These are phyloP conservation scores for Dimargaris verticillata DNA, from an alignment of 192 early-diverging fungal species.

Conservation along the genomic window DNA sequence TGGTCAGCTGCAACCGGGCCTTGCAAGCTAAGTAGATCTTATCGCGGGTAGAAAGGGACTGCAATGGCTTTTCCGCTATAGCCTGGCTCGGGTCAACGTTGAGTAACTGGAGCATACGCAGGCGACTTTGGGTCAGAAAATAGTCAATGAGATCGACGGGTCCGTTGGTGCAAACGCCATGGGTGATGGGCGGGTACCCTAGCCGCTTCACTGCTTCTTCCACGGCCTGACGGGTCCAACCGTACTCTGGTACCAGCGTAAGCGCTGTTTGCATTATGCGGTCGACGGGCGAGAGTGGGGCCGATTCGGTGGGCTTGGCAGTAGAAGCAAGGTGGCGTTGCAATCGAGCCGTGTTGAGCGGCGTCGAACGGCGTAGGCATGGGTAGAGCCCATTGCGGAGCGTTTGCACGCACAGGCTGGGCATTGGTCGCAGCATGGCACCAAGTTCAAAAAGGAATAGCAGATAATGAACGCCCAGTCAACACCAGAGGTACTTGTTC, in stretches of 20 bases:
- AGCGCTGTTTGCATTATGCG: slow-evolving; percentile 46
- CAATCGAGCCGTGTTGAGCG: no score
- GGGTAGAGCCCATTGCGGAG: no score
- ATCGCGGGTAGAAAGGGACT: slow-evolving; percentile 18
- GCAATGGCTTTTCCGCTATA: slow-evolving; percentile 14
- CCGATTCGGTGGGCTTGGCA: no score
- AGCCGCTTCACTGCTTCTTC: slow-evolving; percentile 40
- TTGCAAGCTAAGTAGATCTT: slow-evolving; percentile 43
- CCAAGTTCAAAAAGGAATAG: no score
- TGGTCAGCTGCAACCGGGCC: slow-evolving; percentile 48
- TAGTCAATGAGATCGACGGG: slow-evolving; percentile 52
- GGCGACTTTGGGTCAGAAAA: slow-evolving; percentile 50
- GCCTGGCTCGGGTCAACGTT: slow-evolving; percentile 31
- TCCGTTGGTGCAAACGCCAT: slow-evolving; percentile 49
- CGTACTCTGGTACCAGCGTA: slow-evolving; percentile 43
- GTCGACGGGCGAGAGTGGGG: neutral
- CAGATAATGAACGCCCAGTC: no score
- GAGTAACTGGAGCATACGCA: slow-evolving; percentile 38
- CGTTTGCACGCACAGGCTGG: no score
- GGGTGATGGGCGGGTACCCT: slow-evolving; percentile 52
- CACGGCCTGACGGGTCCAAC: slow-evolving; percentile 60
- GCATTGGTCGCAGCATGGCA: no score
- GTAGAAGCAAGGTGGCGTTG: no score
- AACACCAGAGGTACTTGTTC: no score
- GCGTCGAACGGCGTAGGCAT: no score